Evolutionary conservation across 106 monocot genomes (phyloP).

Genomic region (Narthecium ossifragum): DNA sequence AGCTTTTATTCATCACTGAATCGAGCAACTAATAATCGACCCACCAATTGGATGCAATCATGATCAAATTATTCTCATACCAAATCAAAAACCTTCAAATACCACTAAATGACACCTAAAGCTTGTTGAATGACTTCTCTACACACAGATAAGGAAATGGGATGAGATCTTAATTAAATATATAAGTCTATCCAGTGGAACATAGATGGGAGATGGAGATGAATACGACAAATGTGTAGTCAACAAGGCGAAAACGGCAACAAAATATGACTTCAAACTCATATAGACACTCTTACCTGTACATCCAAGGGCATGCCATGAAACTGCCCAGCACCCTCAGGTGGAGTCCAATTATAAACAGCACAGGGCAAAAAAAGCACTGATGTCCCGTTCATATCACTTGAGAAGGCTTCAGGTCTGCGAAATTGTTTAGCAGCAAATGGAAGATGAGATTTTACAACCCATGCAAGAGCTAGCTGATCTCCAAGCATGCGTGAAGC

Average conservation of each 20-base stretch:
- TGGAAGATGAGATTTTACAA: constrained; percentile 59
- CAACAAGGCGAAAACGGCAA: neutral
- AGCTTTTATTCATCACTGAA: too few species aligned
- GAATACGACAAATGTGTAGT: too few species aligned
- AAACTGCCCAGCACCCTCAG: constrained; percentile 98
- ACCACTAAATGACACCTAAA: too few species aligned
- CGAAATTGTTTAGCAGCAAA: constrained; percentile 43
- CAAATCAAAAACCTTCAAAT: too few species aligned
- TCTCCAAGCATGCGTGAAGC: constrained; percentile 96
- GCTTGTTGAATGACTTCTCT: too few species aligned
- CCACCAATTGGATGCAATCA: too few species aligned
- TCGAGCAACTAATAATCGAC: too few species aligned
- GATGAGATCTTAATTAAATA: too few species aligned
- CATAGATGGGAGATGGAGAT: too few species aligned
- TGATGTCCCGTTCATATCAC: constrained; percentile 45
- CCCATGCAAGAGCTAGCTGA: constrained; percentile 80
- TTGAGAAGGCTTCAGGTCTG: constrained; percentile 46
- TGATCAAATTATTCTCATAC: too few species aligned
- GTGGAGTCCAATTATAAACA: constrained; percentile 95
- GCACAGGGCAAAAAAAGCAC: constrained; percentile 88
- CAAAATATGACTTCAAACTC: neutral
- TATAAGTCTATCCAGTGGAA: too few species aligned
- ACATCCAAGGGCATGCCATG: constrained; percentile 98
- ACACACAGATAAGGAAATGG: too few species aligned
- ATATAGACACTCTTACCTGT: constrained; percentile 35